Conservation (phyloP, 192 early-diverging fungal genomes). For the Gigaspora rosea region DNA sequence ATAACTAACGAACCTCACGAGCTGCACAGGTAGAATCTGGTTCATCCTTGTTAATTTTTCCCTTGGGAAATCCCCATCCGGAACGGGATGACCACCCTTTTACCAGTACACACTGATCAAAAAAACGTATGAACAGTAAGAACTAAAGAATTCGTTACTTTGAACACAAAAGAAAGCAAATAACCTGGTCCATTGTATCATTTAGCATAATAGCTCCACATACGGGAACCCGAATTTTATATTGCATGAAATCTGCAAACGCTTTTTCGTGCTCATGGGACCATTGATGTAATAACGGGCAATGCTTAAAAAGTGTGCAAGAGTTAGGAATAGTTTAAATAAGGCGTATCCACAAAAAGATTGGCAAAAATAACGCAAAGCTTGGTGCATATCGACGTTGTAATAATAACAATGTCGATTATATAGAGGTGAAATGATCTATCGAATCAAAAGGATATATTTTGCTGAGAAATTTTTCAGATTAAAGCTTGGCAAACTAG, state of each 20-base stretch:
- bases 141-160: background rate
- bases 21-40: slow-evolving; percentile 83
- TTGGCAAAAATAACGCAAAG: too few species aligned
- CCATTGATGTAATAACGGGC: slow-evolving; percentile 89
- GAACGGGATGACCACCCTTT: slow-evolving; percentile 88
- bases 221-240: slow-evolving; percentile 95
- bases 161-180: background rate
- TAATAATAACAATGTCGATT: too few species aligned
- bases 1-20: slow-evolving; percentile 68
- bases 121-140: background rate
- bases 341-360: background rate
- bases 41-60: slow-evolving; percentile 99
- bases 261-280: slow-evolving; percentile 84
- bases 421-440: too few species aligned
- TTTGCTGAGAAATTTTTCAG: slow-evolving; percentile 82
- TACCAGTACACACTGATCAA: slow-evolving; percentile 73
- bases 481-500: slow-evolving; percentile 77
- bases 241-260: slow-evolving; percentile 91
- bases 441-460: slow-evolving; percentile 49
- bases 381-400: too few species aligned
- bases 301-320: slow-evolving; percentile 81
- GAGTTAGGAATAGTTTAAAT: slow-evolving; percentile 35
- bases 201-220: slow-evolving; percentile 98
- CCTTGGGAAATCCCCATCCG: slow-evolving; percentile 98
- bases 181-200: slow-evolving; percentile 69